These are phyloP conservation scores for Starmera quercuum DNA, from an alignment of 805 yeast species.

Conservation along the genomic window DNA sequence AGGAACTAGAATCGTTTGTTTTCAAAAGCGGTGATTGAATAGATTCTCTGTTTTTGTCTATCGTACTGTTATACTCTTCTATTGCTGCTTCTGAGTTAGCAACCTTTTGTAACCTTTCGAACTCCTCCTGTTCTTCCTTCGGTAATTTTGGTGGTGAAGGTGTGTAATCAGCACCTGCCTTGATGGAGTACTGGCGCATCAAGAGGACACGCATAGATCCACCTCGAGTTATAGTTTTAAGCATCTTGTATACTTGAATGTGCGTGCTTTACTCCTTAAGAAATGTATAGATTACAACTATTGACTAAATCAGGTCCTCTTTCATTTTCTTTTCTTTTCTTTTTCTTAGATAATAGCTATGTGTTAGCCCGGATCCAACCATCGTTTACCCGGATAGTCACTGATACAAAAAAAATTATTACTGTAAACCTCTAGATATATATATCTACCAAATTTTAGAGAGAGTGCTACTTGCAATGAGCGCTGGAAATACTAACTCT, in stretches of 20 bases:
- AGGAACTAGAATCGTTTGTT: conserved; percentile 50
- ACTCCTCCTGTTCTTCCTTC: conserved; percentile 81
- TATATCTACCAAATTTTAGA: not conserved
- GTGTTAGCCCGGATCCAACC: no score
- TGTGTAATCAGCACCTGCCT: conserved; percentile 10
- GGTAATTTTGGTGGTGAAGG: conserved; percentile 66
- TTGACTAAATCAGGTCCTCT: no score
- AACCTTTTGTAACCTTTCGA: conserved; percentile 73
- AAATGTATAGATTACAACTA: no score
- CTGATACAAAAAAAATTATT: not conserved
- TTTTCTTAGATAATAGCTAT: no score
- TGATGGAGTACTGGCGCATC: conserved; percentile 13
- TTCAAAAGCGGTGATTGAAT: conserved; percentile 27
- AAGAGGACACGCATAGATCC: not conserved
- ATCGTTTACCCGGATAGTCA: not conserved
- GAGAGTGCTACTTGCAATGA: not conserved
- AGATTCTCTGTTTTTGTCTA: conserved; percentile 27
- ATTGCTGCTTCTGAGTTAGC: conserved; percentile 77
- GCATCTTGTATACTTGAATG: no score
- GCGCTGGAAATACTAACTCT: not conserved
- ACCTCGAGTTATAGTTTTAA: conserved; percentile 1
- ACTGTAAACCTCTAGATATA: not conserved
- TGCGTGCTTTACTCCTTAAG: no score
- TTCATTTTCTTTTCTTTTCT: no score
- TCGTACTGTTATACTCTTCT: conserved; percentile 56